These are phyloP conservation scores for Rubroshorea leprosula DNA, from an alignment of 345 rosid genomes.

Conservation along the genomic window DNA sequence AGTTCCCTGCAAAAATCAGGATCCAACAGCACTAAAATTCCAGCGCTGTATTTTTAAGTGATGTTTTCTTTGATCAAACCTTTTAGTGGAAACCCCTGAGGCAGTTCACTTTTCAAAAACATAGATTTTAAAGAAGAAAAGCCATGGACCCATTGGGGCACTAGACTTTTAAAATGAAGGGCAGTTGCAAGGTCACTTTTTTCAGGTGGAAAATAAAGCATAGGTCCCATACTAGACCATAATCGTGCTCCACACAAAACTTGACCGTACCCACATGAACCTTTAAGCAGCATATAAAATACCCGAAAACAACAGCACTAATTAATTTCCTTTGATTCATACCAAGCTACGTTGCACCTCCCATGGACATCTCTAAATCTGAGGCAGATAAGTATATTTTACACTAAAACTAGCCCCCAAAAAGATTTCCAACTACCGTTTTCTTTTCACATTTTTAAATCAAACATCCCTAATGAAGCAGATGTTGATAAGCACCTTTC, in stretches of 20 bases:
- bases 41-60: not conserved
- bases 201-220: conserved; percentile 47
- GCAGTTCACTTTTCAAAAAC: conserved; percentile 21
- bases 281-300: conserved; percentile 7
- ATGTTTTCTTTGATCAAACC: conserved; percentile 6
- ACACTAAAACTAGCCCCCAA: not conserved
- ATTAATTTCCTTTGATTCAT: conserved; percentile 2
- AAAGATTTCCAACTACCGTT: no score
- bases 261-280: conserved; percentile 13
- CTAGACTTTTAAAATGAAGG: conserved; percentile 26
- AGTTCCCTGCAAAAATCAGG: conserved; percentile 23
- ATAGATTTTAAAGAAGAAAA: conserved; percentile 21
- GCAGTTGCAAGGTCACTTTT: conserved; percentile 28
- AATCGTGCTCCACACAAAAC: conserved; percentile 12
- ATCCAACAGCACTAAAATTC: not conserved
- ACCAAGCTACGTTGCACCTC: conserved; percentile 7
- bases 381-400: conserved; percentile 1
- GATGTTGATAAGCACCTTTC: not conserved
- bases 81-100: conserved; percentile 24
- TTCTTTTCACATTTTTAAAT: no score
- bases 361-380: conserved; percentile 10
- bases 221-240: conserved; percentile 30
- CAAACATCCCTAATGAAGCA: no score
- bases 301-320: conserved; percentile 5
- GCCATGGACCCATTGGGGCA: conserved; percentile 42